Conservation (phyloP, 305 asterid genomes). For the Andrographis paniculata region DNA sequence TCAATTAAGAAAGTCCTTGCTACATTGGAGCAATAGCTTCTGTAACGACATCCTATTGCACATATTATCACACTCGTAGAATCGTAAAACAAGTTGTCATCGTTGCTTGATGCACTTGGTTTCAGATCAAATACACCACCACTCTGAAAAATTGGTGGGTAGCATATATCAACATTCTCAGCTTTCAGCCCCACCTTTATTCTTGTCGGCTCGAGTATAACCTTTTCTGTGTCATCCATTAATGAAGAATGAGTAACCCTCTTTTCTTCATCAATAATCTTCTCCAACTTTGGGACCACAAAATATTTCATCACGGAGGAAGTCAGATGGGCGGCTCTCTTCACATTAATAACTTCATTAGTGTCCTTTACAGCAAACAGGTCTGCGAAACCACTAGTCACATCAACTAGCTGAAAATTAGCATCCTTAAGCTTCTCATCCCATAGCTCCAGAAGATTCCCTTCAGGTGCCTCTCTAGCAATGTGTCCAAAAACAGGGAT, state of each 20-base stretch:
- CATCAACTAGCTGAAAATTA: slow-evolving; percentile 32
- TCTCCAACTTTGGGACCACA: slow-evolving; percentile 58
- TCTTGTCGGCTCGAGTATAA: slow-evolving; percentile 42
- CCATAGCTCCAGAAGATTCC: slow-evolving; percentile 46
- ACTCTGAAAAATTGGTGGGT: slow-evolving; percentile 68
- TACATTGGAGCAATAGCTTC: slow-evolving; percentile 56
- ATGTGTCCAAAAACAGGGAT: slow-evolving; percentile 34
- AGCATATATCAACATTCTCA: slow-evolving; percentile 62
- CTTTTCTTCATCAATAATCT: slow-evolving; percentile 51
- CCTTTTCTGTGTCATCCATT: slow-evolving; percentile 61
- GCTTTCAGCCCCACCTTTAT: slow-evolving; percentile 48
- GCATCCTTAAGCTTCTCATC: slow-evolving; percentile 36
- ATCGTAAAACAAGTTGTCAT: slow-evolving; percentile 45
- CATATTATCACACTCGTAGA: slow-evolving; percentile 48
- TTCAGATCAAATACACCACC: slow-evolving; percentile 58
- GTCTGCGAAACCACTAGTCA: slow-evolving; percentile 49
- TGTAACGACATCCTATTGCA: slow-evolving; percentile 61
- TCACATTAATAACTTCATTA: slow-evolving; percentile 33
- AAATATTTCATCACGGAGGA: slow-evolving; percentile 44
- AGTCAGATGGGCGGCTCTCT: slow-evolving; percentile 53
- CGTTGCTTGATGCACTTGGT: slow-evolving; percentile 60
- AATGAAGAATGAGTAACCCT: slow-evolving; percentile 44
- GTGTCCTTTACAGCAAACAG: slow-evolving; percentile 51
- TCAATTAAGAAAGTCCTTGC: slow-evolving; percentile 61
- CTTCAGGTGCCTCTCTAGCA: slow-evolving; percentile 51